A percentile compares a stretch with the other conserved stretches of the same genome.
Conservation (phyloP, 345 rosid genomes). For the Populus simonii region DNA sequence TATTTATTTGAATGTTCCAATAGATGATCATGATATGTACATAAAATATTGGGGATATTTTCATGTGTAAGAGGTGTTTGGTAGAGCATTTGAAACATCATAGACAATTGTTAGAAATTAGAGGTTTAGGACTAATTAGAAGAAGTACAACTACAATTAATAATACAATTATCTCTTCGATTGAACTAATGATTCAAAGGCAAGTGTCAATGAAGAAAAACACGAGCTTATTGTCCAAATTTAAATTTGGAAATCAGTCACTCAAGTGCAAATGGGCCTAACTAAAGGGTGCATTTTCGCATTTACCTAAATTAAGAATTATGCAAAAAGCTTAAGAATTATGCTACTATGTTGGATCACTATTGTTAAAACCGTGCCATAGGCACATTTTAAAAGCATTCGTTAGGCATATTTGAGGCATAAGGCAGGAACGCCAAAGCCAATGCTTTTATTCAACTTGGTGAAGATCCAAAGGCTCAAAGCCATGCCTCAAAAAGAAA, state of each 20-base stretch:
- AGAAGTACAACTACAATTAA: neutral
- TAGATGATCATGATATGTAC: neutral
- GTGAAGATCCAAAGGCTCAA: neutral
- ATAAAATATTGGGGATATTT: neutral
- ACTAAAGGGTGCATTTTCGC: neutral
- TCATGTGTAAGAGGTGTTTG: neutral
- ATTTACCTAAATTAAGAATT: neutral
- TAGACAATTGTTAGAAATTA: neutral
- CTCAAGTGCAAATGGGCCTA: neutral
- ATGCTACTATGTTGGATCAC: neutral
- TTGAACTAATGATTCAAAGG: no score
- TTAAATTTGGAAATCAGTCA: neutral
- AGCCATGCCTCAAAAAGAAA: neutral
- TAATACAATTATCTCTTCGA: neutral
- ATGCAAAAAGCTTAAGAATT: neutral
- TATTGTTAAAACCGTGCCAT: neutral
- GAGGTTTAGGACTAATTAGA: neutral
- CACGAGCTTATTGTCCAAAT: neutral
- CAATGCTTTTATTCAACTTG: neutral
- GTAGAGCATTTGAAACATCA: neutral
- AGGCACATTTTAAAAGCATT: neutral
- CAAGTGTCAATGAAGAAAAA: neutral
- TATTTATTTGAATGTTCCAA: neutral
- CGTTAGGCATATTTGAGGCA: neutral
- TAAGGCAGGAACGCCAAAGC: neutral